A percentile compares a stretch with the other conserved stretches of the same genome.
Conservation (phyloP, 345 rosid species). For the Populus simonii region DNA sequence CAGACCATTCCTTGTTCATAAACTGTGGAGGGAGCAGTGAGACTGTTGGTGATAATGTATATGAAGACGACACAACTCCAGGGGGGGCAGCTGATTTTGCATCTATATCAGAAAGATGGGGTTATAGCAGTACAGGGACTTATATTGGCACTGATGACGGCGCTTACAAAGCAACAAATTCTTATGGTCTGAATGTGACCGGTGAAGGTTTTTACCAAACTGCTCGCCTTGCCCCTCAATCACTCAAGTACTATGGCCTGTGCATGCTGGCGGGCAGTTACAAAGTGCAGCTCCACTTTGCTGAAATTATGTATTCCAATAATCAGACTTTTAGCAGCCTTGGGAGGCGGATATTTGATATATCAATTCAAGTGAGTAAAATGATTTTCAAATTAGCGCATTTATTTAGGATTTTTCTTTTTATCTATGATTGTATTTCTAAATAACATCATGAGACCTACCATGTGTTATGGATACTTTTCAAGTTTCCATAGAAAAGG, state of each 20-base stretch:
- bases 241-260: conserved; percentile 52
- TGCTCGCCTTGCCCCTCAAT: conserved; percentile 51
- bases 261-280: conserved; percentile 61
- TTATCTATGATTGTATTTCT: neutral
- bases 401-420: neutral
- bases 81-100: conserved; percentile 27
- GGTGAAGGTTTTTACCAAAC: conserved; percentile 41
- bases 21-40: no score
- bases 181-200: conserved; percentile 30
- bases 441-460: neutral
- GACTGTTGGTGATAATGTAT: no score
- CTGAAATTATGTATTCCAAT: conserved; percentile 72
- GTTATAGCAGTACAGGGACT: conserved; percentile 69
- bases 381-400: neutral
- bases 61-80: no score
- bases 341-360: conserved; percentile 70
- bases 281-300: conserved; percentile 70
- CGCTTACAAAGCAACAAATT: conserved; percentile 24
- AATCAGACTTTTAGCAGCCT: conserved; percentile 52
- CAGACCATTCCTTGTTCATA: no score
- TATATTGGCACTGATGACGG: conserved; percentile 15
- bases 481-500: neutral
- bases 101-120: conserved; percentile 45
- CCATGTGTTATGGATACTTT: neutral
- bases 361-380: conserved; percentile 65